Evolutionary conservation across 306 rosid genomes (phyloP), one percentile per base, ranked within the genome.

Genomic region (Cucumis hystrix): DNA sequence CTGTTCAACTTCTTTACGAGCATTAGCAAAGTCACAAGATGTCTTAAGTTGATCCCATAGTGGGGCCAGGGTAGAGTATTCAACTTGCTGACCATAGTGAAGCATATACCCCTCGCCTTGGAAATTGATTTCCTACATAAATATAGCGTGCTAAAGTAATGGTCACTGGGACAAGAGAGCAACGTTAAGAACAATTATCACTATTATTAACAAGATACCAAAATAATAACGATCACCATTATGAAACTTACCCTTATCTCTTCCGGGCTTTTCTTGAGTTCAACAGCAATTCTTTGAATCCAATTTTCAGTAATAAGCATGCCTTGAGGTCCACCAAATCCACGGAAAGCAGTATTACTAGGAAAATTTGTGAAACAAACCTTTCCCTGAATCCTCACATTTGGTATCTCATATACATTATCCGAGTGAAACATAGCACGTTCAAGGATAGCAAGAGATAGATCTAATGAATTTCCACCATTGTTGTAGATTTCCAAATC

Each of bases 261-360:
- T 85, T 95, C 98, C 52, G 96, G 93, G 88, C 87, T 86, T 89
- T 83, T 95, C 77, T 87, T 84, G 78, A 90, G 92, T 83, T 90
- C 97, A 41, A 78, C 82, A 67, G 98, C 91, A 82, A 92, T 88
- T 82, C 97, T 87, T 52, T 92, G 94, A 65, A 95, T 92, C 98
- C 98, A 92, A 72, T 92, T 90, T 88, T 95, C 98, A 59, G 96
- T 43, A 85, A 95, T 89, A 70, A 95, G 85, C 97, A 95, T 88
- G 79, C 98, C 98, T 90, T 95, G 97, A 80, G 97, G 98, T 74
- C 97, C 97, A 84, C 98, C 98, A 84, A 92, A 95, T 72, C 98
- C 98, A 78, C 96, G 89, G 84, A 95, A 95, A 81, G 98, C 97
- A 82, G 98, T 95, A 87, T 95, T 84, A 79, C 95, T 87, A 52